Percentiles rank a stretch among this genome's conserved stretches.
These are phyloP conservation scores for Cladosporium sp. DNA, from an alignment of 2,329 filamentous ascomycete genomes.

Conservation along the genomic window DNA sequence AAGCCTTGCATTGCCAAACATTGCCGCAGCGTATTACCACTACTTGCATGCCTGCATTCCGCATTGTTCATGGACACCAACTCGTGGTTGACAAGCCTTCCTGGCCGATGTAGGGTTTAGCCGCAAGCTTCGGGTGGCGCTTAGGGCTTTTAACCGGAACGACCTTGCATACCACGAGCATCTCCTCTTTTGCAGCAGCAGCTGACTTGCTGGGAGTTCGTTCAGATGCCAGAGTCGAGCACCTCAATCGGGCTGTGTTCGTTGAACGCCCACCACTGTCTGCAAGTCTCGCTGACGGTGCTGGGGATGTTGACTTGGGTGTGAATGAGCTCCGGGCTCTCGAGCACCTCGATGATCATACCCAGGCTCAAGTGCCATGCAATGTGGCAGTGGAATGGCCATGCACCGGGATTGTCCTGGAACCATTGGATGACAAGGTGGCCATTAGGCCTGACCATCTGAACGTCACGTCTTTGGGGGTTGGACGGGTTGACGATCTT, in stretches of 20 bases:
- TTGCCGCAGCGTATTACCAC: background rate
- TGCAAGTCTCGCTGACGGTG: slow-evolving; percentile 53
- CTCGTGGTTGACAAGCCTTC: background rate
- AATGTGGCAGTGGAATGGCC: slow-evolving; percentile 30
- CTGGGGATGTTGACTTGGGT: slow-evolving; percentile 45
- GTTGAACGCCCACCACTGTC: slow-evolving; percentile 43
- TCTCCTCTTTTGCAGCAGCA: slow-evolving; percentile 3
- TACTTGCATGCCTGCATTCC: background rate
- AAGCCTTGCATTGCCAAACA: background rate
- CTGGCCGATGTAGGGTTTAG: slow-evolving; percentile 7
- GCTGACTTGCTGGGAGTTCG: background rate
- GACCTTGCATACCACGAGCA: background rate
- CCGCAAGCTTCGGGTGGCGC: slow-evolving; percentile 12
- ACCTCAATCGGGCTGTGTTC: slow-evolving; percentile 5
- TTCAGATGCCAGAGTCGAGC: slow-evolving; percentile 12
- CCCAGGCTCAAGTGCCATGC: slow-evolving; percentile 34
- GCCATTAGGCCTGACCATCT: slow-evolving; percentile 31
- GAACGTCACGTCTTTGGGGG: slow-evolving; percentile 41
- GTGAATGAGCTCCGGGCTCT: slow-evolving; percentile 43
- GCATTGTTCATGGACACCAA: too few relatives aligned
- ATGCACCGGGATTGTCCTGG: slow-evolving; percentile 40
- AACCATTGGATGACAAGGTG: slow-evolving; percentile 40
- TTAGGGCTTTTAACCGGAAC: slow-evolving; percentile 18
- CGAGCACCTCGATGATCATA: slow-evolving; percentile 34
- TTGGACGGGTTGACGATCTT: slow-evolving; percentile 36